Evolutionary conservation across 768 basidiomycete species (phyloP).

Genomic region (Serendipita sp.): DNA sequence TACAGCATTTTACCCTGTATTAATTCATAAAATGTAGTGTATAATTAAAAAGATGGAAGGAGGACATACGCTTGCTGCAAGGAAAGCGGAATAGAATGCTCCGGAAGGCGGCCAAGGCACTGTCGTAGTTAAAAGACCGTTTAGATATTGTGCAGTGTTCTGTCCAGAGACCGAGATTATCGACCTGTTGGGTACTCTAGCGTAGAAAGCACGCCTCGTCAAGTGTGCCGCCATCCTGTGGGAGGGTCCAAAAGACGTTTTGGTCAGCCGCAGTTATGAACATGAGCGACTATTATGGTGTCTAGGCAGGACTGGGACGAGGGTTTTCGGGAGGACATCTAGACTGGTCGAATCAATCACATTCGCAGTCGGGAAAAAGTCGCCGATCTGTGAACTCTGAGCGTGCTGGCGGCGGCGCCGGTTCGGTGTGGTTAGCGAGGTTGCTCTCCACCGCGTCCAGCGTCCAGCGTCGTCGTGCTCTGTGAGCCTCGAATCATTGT

Average conservation of each 20-base stretch:
- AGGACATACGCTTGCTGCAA: constrained; percentile 58
- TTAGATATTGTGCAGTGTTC: constrained; percentile 67
- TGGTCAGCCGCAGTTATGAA: no score
- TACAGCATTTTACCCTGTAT: constrained; percentile 74
- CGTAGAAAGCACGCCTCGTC: constrained; percentile 20
- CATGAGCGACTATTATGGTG: neutral
- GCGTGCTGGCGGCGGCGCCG: neutral
- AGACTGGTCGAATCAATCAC: neutral
- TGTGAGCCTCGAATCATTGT: neutral
- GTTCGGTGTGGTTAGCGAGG: neutral
- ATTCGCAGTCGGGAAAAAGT: neutral
- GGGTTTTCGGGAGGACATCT: neutral
- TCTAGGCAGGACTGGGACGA: neutral
- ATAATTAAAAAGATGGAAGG: neutral
- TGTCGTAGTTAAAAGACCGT: constrained; percentile 50
- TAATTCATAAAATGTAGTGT: constrained; percentile 2
- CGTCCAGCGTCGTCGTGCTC: neutral
- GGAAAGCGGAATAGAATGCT: constrained; percentile 54
- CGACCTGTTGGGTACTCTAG: constrained; percentile 48
- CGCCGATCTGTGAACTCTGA: neutral
- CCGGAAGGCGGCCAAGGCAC: constrained; percentile 29
- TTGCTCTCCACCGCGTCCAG: constrained; percentile 2
- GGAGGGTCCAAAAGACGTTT: neutral
- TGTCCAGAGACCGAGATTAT: constrained; percentile 66
- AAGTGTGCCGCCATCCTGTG: neutral